These are phyloP conservation scores for Sugiyamaella japonica DNA, from an alignment of 1,139 yeast genomes.

Conservation along the genomic window DNA sequence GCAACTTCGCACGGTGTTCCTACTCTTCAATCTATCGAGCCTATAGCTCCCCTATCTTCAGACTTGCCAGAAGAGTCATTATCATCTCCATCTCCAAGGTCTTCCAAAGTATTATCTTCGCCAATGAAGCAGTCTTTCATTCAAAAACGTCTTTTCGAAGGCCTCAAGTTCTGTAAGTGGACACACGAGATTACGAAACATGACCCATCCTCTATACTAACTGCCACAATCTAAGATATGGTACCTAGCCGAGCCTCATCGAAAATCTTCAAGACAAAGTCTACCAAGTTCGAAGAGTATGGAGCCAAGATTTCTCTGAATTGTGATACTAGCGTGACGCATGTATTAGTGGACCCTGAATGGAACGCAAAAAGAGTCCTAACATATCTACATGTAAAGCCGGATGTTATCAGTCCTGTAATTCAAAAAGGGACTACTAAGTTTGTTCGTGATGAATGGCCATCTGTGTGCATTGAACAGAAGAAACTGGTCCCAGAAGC, in stretches of 20 bases:
- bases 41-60: not conserved
- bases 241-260: slow-evolving; percentile 20
- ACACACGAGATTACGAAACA: not conserved
- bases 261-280: slow-evolving; percentile 11
- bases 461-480: slow-evolving; percentile 42
- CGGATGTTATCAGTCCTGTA: not conserved
- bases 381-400: slow-evolving; percentile 6
- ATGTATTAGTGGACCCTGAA: slow-evolving; percentile 37
- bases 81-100: not conserved
- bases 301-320: slow-evolving; percentile 41
- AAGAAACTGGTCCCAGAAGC: slow-evolving; percentile 28
- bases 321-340: slow-evolving; percentile 33
- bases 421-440: slow-evolving; percentile 6
- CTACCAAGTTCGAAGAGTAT: slow-evolving; percentile 26
- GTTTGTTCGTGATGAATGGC: slow-evolving; percentile 42
- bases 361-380: slow-evolving; percentile 20
- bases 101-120: not conserved
- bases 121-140: not conserved
- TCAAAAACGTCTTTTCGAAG: slow-evolving; percentile 17
- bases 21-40: not conserved
- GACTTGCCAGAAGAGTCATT: no score
- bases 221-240: slow-evolving; percentile 12
- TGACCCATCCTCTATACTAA: slow-evolving; percentile 1
- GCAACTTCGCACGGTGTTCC: not conserved
- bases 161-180: slow-evolving; percentile 24